Evolutionary conservation across 139 green algal genomes (phyloP).

Genomic region (Deuterostichococcus epilithicus): DNA sequence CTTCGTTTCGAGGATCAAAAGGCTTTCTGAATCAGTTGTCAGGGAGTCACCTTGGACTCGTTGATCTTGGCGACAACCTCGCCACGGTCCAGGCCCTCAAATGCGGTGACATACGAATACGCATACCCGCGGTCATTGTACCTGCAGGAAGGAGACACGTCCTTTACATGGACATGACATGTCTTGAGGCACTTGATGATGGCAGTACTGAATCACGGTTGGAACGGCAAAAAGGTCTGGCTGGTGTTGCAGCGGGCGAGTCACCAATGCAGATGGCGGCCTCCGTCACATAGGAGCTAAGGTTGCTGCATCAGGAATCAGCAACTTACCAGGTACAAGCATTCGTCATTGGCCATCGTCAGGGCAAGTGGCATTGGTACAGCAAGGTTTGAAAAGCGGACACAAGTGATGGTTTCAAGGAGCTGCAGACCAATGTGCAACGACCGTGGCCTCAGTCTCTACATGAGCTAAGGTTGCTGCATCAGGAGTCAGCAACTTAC

Average conservation of each 20-base stretch:
- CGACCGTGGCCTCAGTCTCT: not conserved
- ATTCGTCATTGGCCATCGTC: not conserved
- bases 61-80: conserved; percentile 56
- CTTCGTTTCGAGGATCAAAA: not conserved
- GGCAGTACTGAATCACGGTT: too few relatives aligned
- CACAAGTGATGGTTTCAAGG: not conserved
- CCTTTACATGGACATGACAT: not conserved
- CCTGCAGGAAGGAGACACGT: conserved; percentile 15
- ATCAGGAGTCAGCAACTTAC: conserved; percentile 2
- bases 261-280: not conserved
- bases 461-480: not conserved
- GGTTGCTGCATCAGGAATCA: conserved; percentile 1
- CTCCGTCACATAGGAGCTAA: not conserved
- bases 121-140: conserved; percentile 68
- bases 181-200: not conserved
- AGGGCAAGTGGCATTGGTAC: too few relatives aligned
- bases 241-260: too few relatives aligned
- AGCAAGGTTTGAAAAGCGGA: too few relatives aligned
- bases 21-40: not conserved
- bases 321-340: not conserved
- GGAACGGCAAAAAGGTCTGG: too few relatives aligned
- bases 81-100: conserved; percentile 74
- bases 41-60: conserved; percentile 44
- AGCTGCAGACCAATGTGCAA: too few relatives aligned
- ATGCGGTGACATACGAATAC: conserved; percentile 53